These are phyloP conservation scores for Hyaloperonospora brassicae DNA, from an alignment of 352 stramenopile species.

Conservation along the genomic window DNA sequence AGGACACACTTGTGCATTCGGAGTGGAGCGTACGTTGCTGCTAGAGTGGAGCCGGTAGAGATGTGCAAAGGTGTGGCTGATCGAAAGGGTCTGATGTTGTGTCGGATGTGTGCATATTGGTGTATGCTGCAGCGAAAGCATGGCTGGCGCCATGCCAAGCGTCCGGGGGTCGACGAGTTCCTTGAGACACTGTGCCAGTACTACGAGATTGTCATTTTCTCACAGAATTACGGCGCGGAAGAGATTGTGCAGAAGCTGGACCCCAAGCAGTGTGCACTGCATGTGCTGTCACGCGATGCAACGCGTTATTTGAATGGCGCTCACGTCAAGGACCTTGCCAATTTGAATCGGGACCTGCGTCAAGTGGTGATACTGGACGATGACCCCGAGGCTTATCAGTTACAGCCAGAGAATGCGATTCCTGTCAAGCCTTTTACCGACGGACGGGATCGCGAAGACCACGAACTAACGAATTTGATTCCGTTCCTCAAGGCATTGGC, in stretches of 20 bases:
- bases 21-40: slow-evolving; percentile 77
- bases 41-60: no score
- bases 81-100: no score
- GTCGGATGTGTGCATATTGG: no score
- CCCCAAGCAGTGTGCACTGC: slow-evolving; percentile 74
- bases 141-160: slow-evolving; percentile 82
- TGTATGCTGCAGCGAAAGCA: slow-evolving; percentile 83
- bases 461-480: slow-evolving; percentile 73
- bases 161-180: slow-evolving; percentile 80
- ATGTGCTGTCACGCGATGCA: slow-evolving; percentile 70
- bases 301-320: slow-evolving; percentile 77
- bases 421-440: slow-evolving; percentile 71
- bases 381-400: slow-evolving; percentile 67
- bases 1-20: slow-evolving; percentile 84
- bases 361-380: slow-evolving; percentile 84
- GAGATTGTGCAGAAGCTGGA: slow-evolving; percentile 77
- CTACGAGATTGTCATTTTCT: slow-evolving; percentile 87
- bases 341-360: slow-evolving; percentile 71
- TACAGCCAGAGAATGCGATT: slow-evolving; percentile 82
- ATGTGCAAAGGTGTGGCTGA: no score
- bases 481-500: slow-evolving; percentile 79
- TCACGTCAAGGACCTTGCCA: slow-evolving; percentile 78
- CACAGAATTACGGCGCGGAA: slow-evolving; percentile 74
- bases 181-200: slow-evolving; percentile 78
- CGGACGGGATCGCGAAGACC: slow-evolving; percentile 70